A percentile compares a stretch with the other conserved stretches of the same genome.
These are phyloP conservation scores for Diospyros kaki DNA, from an alignment of 148 eudicot genomes.

Conservation along the genomic window DNA sequence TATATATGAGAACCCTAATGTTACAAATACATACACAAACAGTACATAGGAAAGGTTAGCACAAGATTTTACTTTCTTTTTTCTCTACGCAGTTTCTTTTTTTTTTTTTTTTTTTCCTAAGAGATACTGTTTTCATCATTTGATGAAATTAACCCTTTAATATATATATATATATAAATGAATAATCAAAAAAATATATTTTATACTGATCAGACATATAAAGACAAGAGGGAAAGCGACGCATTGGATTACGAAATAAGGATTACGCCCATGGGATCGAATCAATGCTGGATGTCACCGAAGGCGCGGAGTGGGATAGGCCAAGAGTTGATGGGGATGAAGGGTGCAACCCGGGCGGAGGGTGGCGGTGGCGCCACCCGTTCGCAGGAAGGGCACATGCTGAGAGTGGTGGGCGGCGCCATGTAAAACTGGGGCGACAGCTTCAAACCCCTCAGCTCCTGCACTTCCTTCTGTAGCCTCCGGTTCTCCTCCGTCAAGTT, in stretches of 20 bases:
- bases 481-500: conserved; percentile 68
- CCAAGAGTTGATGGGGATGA: background rate
- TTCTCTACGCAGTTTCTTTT: too few relatives aligned
- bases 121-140: too few relatives aligned
- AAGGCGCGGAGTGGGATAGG: conserved; percentile 28
- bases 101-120: too few relatives aligned
- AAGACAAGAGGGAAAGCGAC: too few relatives aligned
- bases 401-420: conserved; percentile 76
- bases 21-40: too few relatives aligned
- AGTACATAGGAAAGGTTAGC: too few relatives aligned
- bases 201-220: too few relatives aligned
- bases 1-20: too few relatives aligned
- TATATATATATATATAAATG: too few relatives aligned
- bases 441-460: conserved; percentile 54
- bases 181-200: too few relatives aligned
- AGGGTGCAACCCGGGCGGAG: background rate
- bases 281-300: conserved; percentile 12
- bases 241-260: conserved; percentile 7
- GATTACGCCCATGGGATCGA: conserved; percentile 10
- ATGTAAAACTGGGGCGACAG: conserved; percentile 70
- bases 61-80: too few relatives aligned
- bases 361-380: conserved; percentile 51
- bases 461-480: conserved; percentile 65
- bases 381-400: conserved; percentile 82
- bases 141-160: too few relatives aligned